phyloP scores from a whole-genome alignment of 2,329 filamentous ascomycete species.

The Polychaeton citri region DNA sequence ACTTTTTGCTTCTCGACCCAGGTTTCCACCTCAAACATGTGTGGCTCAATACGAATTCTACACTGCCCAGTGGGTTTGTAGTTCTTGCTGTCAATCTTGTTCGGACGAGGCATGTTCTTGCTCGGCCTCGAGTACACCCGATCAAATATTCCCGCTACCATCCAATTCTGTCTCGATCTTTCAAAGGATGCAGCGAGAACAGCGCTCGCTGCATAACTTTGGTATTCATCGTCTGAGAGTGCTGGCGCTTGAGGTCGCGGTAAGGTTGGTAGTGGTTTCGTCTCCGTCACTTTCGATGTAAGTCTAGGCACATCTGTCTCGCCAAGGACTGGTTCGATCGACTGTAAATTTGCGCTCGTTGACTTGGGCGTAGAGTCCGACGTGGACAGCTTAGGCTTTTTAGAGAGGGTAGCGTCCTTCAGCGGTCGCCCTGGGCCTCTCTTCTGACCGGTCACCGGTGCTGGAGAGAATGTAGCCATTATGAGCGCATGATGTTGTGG shows the following conservation, averaged over 20 bases:
- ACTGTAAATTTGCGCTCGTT: neutral
- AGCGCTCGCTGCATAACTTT: constrained; percentile 61
- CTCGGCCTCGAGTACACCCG: constrained; percentile 66
- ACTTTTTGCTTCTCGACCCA: constrained; percentile 39
- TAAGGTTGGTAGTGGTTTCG: constrained; percentile 58
- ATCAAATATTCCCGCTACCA: constrained; percentile 54
- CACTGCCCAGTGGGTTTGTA: constrained; percentile 52
- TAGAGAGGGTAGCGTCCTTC: constrained; percentile 10
- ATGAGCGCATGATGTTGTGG: no score
- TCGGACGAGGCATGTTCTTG: constrained; percentile 30
- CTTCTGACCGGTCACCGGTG: constrained; percentile 11
- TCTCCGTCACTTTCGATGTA: constrained; percentile 49
- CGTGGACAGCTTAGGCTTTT: constrained; percentile 12
- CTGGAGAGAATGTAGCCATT: constrained; percentile 1
- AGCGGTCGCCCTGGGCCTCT: constrained; percentile 13
- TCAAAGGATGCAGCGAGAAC: constrained; percentile 61
- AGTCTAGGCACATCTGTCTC: constrained; percentile 22
- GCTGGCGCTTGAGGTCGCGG: constrained; percentile 52
- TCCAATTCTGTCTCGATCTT: constrained; percentile 62
- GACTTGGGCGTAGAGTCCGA: neutral
- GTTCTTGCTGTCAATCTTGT: constrained; percentile 21
- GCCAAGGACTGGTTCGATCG: neutral
- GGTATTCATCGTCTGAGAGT: constrained; percentile 53
- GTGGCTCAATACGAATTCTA: constrained; percentile 64
- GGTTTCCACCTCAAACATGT: constrained; percentile 64